Base-by-base conservation (phyloP, 345 rosid genomes). In the Eutrema heterophyllum region DNA sequence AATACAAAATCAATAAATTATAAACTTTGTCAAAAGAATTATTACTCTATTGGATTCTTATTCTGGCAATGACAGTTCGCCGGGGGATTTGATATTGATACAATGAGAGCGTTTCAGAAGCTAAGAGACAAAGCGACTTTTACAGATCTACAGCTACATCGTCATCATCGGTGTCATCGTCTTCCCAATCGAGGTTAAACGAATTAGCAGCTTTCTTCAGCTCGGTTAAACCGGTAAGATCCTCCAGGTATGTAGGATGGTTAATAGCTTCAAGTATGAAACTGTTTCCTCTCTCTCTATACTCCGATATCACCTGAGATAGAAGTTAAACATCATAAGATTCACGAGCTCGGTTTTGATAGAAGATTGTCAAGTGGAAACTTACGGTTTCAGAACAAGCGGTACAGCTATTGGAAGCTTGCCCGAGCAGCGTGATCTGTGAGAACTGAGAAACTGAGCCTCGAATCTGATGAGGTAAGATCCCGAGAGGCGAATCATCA, bases 181-280 rank as follows among this genome's bases (percentile, higher is more conserved):
- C 72, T 35, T 92, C 94, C 97, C 97, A 95, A 50, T 92, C 91
- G 33, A 92, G 62, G 32, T 85, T 56, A 54, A 86, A 89, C 26
- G 91, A 65, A 79, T 71, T 84, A 39, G 94, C 94, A 12, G 91
- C 87, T 74, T 77, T 84, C 88, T 82, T 88, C 70, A 95, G 80
- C 78, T 90, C 97, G 2, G 96, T 95, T 54, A 90, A 85, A 78
- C 99, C 99, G 0, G 98, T 89, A 48, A 95, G 81, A 84, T 95
- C 98, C 67, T 92, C 99, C 64, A 95, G 78, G 79, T 88, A 92
- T 14, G 99, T 92, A 5, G 99, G 99, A 80, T 88, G 92, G 76
- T 92, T 90, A n/a, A 92, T 87, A 3, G 90, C 99, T 81, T 87
- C 84, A 48, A 90, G 91, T 48, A 95, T 48, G 70, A 95, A 92